phyloP scores from a whole-genome alignment of 768 basidiomycete genomes.

The Xanthoconium stramineum region DNA sequence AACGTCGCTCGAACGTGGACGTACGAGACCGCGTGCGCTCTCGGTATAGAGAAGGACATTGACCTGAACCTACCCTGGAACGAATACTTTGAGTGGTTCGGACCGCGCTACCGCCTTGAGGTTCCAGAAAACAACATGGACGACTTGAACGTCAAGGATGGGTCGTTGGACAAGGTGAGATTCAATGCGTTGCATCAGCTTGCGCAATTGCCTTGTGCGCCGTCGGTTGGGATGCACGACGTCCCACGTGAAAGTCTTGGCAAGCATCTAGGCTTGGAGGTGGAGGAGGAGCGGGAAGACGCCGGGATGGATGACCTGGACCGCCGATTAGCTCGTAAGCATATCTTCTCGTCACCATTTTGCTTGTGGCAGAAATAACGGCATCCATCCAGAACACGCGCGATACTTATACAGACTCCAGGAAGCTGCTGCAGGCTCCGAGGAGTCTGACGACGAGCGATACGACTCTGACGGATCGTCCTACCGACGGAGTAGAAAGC shows the following conservation, averaged over 20 bases:
- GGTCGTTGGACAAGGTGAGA: slow-evolving; percentile 77
- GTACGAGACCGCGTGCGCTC: slow-evolving; percentile 92
- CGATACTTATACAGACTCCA: slow-evolving; percentile 62
- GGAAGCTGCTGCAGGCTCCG: slow-evolving; percentile 44
- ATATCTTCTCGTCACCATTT: background rate
- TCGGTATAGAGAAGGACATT: slow-evolving; percentile 79
- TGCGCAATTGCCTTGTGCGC: slow-evolving; percentile 63
- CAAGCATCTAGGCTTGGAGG: slow-evolving; percentile 56
- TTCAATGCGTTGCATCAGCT: slow-evolving; percentile 56
- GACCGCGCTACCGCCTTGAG: slow-evolving; percentile 89
- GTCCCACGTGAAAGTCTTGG: slow-evolving; percentile 71
- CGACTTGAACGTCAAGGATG: slow-evolving; percentile 80
- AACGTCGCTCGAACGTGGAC: slow-evolving; percentile 96
- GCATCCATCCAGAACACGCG: slow-evolving; percentile 49
- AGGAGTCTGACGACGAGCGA: slow-evolving; percentile 47
- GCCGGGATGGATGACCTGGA: slow-evolving; percentile 58
- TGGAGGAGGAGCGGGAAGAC: slow-evolving; percentile 40
- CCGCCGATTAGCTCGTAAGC: slow-evolving; percentile 67
- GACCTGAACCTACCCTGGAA: slow-evolving; percentile 81
- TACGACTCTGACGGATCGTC: slow-evolving; percentile 51
- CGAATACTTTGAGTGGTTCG: slow-evolving; percentile 96
- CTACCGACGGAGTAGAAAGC: slow-evolving; percentile 40
- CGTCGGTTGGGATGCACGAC: slow-evolving; percentile 83
- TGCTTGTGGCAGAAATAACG: background rate
- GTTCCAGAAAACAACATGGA: slow-evolving; percentile 94